Evolutionary conservation across 139 green algal genomes (phyloP).

Genomic region (Pycnococcus provasolii): DNA sequence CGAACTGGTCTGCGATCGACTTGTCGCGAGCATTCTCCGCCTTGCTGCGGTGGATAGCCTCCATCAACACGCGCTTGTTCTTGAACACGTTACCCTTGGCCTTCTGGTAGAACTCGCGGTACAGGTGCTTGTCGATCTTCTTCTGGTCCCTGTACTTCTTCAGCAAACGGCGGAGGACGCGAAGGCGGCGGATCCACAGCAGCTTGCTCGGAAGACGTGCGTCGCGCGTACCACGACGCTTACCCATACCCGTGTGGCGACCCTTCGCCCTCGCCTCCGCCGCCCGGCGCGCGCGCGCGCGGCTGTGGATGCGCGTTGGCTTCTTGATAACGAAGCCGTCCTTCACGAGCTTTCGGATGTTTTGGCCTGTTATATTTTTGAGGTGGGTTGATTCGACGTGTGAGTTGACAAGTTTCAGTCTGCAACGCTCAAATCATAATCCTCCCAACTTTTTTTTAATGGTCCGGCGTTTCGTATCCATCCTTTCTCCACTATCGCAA

Average conservation of each 20-base stretch:
- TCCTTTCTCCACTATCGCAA: too few species aligned
- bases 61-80: conserved; percentile 99
- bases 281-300: conserved; percentile 59
- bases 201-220: conserved; percentile 93
- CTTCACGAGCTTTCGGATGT: conserved; percentile 98
- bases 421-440: too few species aligned
- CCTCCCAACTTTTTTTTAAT: too few species aligned
- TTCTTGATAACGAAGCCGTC: conserved; percentile 98
- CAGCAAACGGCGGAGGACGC: conserved; percentile 89
- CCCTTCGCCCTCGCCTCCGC: conserved; percentile 94
- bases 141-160: conserved; percentile 93
- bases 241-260: conserved; percentile 93
- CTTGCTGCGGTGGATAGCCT: conserved; percentile 98
- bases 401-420: too few species aligned
- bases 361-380: conserved; percentile 70
- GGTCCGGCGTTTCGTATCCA: too few species aligned
- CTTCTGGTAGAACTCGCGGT: conserved; percentile 96
- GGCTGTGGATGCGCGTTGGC: conserved; percentile 85
- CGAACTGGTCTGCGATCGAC: conserved; percentile 95
- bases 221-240: conserved; percentile 92
- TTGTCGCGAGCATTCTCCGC: conserved; percentile 97
- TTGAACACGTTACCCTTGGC: conserved; percentile 99
- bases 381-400: too few species aligned
- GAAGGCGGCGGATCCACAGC: conserved; percentile 90
- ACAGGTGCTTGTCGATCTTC: conserved; percentile 99